Conservation (phyloP, 306 rosid species). For the Dalbergia oliveri region DNA sequence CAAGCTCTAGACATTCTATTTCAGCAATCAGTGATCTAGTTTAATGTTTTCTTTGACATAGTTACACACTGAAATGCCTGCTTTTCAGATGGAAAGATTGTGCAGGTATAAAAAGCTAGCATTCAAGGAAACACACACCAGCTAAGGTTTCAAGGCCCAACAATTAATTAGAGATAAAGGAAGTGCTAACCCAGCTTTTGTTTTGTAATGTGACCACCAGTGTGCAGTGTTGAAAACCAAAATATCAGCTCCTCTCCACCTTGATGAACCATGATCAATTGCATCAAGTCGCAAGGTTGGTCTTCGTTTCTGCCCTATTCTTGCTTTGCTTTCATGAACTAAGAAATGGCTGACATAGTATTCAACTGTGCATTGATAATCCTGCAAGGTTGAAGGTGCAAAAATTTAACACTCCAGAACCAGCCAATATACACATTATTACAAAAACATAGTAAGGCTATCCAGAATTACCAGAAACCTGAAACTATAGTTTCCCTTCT, state of each 20-base stretch:
- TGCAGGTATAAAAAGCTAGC: constrained; percentile 6
- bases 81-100: neutral
- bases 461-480: constrained; percentile 78
- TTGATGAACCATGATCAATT: constrained; percentile 82
- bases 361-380: constrained; percentile 89
- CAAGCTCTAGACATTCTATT: constrained; percentile 9
- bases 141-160: constrained; percentile 23
- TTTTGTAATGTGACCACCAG: constrained; percentile 98
- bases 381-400: constrained; percentile 55
- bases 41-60: constrained; percentile 8
- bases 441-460: constrained; percentile 35
- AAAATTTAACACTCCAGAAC: constrained; percentile 24
- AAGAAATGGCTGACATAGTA: constrained; percentile 81
- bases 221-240: constrained; percentile 93
- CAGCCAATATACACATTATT: constrained; percentile 4
- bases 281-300: constrained; percentile 81
- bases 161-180: constrained; percentile 34
- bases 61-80: neutral
- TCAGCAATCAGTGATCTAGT: neutral
- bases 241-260: constrained; percentile 94
- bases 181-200: constrained; percentile 83
- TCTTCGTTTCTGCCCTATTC: constrained; percentile 75
- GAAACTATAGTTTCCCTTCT: constrained; percentile 84
- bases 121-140: constrained; percentile 23
- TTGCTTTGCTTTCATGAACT: constrained; percentile 87